These are phyloP conservation scores for Draba incana DNA, from an alignment of 345 rosid genomes.

Conservation along the genomic window DNA sequence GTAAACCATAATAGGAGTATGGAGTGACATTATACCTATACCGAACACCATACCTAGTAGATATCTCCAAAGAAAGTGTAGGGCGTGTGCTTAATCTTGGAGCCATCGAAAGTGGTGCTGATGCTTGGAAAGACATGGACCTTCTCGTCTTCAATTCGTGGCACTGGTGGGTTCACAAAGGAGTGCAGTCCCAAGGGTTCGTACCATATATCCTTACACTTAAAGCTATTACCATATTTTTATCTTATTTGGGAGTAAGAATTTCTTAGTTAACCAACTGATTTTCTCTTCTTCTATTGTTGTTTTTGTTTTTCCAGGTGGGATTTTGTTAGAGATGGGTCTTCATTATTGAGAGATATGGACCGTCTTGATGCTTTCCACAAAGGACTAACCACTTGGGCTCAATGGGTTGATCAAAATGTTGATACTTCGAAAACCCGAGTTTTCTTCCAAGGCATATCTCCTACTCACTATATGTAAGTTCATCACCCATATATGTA, in stretches of 20 bases:
- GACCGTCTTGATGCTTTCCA: conserved; percentile 71
- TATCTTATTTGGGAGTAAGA: conserved; percentile 23
- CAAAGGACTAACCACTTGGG: conserved; percentile 84
- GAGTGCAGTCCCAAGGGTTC: conserved; percentile 60
- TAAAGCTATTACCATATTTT: neutral
- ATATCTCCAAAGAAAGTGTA: conserved; percentile 55
- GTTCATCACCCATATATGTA: conserved; percentile 27
- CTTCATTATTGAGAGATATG: conserved; percentile 57
- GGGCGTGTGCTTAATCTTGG: conserved; percentile 73
- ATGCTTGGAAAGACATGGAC: conserved; percentile 83
- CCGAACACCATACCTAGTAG: conserved; percentile 86
- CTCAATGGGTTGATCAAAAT: conserved; percentile 75
- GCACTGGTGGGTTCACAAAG: conserved; percentile 98
- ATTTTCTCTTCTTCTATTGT: neutral
- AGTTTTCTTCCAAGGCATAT: conserved; percentile 94
- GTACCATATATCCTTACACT: conserved; percentile 17
- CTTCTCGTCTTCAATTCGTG: conserved; percentile 83
- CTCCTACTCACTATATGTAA: conserved; percentile 91
- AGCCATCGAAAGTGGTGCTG: conserved; percentile 63
- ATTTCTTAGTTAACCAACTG: conserved; percentile 7
- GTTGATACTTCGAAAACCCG: conserved; percentile 63
- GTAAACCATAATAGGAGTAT: conserved; percentile 45
- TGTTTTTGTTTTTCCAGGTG: conserved; percentile 51
- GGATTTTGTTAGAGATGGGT: conserved; percentile 76
- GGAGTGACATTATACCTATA: conserved; percentile 65